Evolutionary conservation across 1,284 basidiomycete genomes (phyloP).

Genomic region (Ganoderma lingzhi): DNA sequence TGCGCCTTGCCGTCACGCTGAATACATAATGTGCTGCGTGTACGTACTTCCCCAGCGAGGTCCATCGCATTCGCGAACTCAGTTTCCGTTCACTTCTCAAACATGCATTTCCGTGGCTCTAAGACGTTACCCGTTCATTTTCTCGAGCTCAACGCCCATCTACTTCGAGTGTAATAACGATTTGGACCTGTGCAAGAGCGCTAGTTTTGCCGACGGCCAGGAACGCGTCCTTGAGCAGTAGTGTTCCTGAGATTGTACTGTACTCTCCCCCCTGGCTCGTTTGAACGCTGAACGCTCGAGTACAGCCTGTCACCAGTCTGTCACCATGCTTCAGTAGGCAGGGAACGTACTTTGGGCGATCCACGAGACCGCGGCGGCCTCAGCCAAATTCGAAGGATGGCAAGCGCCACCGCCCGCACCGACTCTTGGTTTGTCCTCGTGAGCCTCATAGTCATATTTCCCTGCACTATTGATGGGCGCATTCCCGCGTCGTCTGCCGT

Average conservation of each 20-base stretch:
- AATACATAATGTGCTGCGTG: not conserved
- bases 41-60: not conserved
- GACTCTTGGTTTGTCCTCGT: not conserved
- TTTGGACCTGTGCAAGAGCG: not conserved
- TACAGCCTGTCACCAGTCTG: not conserved
- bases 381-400: not conserved
- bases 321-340: not conserved
- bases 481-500: not conserved
- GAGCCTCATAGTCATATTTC: not conserved
- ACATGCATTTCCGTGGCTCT: not conserved
- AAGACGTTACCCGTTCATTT: not conserved
- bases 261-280: not conserved
- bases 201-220: not conserved
- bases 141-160: not conserved
- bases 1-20: conserved; percentile 2
- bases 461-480: not conserved
- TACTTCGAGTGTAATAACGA: too few relatives aligned
- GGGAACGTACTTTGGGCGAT: not conserved
- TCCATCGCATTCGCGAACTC: not conserved
- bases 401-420: not conserved
- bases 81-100: not conserved
- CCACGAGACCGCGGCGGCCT: not conserved
- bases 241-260: not conserved
- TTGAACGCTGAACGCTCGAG: not conserved
- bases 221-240: not conserved